Conservation (phyloP, 345 rosid genomes). For the Gossypioides kirkii region DNA sequence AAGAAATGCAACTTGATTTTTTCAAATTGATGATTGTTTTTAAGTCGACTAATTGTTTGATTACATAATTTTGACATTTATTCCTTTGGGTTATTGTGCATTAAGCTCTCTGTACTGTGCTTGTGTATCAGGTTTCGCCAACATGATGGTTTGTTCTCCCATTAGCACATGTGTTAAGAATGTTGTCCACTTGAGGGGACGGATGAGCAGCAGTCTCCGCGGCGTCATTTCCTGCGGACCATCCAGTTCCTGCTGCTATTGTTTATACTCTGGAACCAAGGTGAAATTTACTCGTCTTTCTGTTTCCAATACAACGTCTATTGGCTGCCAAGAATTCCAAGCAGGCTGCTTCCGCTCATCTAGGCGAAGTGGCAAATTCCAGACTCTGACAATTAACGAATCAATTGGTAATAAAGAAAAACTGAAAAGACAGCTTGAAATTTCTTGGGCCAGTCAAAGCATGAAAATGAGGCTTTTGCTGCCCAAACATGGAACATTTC, state of each 20-base stretch:
- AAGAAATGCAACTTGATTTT: not conserved
- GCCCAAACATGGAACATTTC: constrained; percentile 36
- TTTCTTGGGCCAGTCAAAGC: constrained; percentile 41
- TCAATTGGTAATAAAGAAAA: constrained; percentile 27
- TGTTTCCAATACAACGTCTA: constrained; percentile 35
- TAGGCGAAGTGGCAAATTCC: constrained; percentile 26
- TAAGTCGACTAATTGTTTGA: not conserved
- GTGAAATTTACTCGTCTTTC: constrained; percentile 33
- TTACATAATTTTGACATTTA: not conserved
- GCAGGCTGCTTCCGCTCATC: constrained; percentile 26
- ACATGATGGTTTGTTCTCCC: constrained; percentile 50
- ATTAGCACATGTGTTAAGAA: constrained; percentile 50
- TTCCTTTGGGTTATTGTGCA: constrained; percentile 6
- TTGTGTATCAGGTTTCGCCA: constrained; percentile 35
- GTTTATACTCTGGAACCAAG: constrained; percentile 27
- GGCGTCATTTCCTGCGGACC: constrained; percentile 31
- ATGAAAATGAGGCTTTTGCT: constrained; percentile 36
- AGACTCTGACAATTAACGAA: constrained; percentile 32
- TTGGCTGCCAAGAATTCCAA: constrained; percentile 20
- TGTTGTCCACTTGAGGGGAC: constrained; percentile 39
- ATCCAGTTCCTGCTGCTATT: constrained; percentile 33
- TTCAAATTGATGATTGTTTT: not conserved
- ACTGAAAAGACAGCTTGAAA: constrained; percentile 37
- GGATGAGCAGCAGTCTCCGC: constrained; percentile 35
- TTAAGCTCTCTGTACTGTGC: constrained; percentile 10